A percentile compares a stretch with the other conserved stretches of the same genome.
phyloP scores from a whole-genome alignment of 805 yeast species.

The Limtongia smithiae region DNA sequence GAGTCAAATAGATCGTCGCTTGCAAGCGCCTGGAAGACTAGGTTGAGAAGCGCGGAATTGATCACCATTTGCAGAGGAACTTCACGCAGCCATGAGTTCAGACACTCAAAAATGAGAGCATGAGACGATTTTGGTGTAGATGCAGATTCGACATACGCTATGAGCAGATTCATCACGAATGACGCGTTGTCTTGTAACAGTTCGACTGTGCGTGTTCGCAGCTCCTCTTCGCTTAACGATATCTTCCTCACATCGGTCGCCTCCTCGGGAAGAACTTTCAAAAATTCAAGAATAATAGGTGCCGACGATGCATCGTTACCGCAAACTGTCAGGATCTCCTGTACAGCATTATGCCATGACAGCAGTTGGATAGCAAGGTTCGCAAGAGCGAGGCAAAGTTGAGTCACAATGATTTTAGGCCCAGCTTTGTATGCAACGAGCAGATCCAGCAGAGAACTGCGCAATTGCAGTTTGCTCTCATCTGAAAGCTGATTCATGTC shows the following conservation, averaged over 20 bases:
- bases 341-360: conserved; percentile 67
- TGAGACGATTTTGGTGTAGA: conserved; percentile 37
- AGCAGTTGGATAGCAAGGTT: conserved; percentile 75
- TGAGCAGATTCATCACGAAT: conserved; percentile 60
- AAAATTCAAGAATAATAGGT: conserved; percentile 64
- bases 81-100: conserved; percentile 89
- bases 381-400: conserved; percentile 75
- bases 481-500: conserved; percentile 76
- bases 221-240: conserved; percentile 78
- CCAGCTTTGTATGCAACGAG: conserved; percentile 48
- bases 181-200: conserved; percentile 66
- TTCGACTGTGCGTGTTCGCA: conserved; percentile 56
- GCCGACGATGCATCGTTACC: conserved; percentile 41
- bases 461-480: conserved; percentile 55
- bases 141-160: conserved; percentile 46
- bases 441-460: conserved; percentile 61
- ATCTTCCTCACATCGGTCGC: conserved; percentile 71
- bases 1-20: conserved; percentile 71
- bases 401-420: conserved; percentile 67
- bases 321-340: conserved; percentile 57
- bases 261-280: conserved; percentile 89
- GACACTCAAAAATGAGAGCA: conserved; percentile 61
- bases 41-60: conserved; percentile 57
- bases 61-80: conserved; percentile 71
- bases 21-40: conserved; percentile 61